A percentile compares a stretch with the other conserved stretches of the same genome.
phyloP scores from a whole-genome alignment of 2,329 filamentous ascomycete species.

The Parafenestella ontariensis region DNA sequence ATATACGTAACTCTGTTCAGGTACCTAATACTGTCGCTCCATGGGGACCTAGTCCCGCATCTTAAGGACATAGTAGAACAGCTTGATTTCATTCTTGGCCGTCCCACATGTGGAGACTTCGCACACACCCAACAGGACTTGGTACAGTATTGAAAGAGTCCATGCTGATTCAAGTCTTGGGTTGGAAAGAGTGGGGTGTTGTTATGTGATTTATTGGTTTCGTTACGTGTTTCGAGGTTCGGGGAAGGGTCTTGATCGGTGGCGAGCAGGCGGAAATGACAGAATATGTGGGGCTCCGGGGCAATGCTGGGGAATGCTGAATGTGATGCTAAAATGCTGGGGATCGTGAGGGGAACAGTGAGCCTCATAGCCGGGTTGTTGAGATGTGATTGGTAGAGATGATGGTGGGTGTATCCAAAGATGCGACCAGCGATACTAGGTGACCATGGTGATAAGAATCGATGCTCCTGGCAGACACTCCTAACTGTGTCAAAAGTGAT shows the following conservation, averaged over 20 bases:
- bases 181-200: conserved; percentile 14
- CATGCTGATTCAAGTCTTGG: neutral
- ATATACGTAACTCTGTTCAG: neutral
- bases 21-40: neutral
- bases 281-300: conserved; percentile 10
- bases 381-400: neutral
- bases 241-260: neutral
- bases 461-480: neutral
- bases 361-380: neutral
- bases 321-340: conserved; percentile 16
- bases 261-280: conserved; percentile 11
- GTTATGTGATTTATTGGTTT: conserved; percentile 2
- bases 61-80: neutral
- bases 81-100: neutral
- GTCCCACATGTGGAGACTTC: neutral
- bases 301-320: conserved; percentile 13
- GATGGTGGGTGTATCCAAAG: neutral
- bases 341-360: neutral
- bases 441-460: neutral
- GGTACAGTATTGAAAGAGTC: neutral
- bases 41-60: neutral
- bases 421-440: neutral
- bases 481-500: neutral
- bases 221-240: conserved; percentile 2
- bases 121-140: neutral